These are phyloP conservation scores for Phytophthora crassamura DNA, from an alignment of 352 stramenopile genomes.

Conservation along the genomic window DNA sequence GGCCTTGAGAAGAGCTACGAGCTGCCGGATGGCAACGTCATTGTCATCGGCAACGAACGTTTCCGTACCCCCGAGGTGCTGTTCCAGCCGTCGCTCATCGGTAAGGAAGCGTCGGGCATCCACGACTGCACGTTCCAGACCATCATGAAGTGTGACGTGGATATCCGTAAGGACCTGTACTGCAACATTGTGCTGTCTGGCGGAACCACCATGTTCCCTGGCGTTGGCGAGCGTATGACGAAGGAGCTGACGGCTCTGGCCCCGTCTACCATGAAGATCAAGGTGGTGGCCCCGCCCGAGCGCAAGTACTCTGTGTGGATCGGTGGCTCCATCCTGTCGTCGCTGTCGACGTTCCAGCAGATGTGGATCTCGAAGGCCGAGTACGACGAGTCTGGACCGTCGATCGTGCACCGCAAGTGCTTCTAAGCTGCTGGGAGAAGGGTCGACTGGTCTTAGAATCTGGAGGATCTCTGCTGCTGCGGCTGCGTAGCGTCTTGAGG, in stretches of 20 bases:
- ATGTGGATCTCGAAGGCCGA: conserved; percentile 99
- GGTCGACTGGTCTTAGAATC: conserved; percentile 40
- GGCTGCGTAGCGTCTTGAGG: conserved; percentile 2
- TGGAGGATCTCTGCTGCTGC: conserved; percentile 17
- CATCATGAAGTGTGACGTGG: conserved; percentile 93
- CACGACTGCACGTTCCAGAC: conserved; percentile 83
- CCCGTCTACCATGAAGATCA: conserved; percentile 95
- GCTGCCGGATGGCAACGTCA: conserved; percentile 97
- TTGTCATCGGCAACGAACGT: conserved; percentile 97
- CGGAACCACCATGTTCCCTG: conserved; percentile 96
- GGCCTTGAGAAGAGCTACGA: conserved; percentile 96
- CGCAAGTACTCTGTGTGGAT: conserved; percentile 98
- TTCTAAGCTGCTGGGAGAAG: conserved; percentile 72
- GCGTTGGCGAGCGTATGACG: conserved; percentile 94
- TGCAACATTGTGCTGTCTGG: conserved; percentile 97
- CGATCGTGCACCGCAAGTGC: conserved; percentile 97
- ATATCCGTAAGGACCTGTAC: conserved; percentile 95
- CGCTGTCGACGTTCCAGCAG: conserved; percentile 97
- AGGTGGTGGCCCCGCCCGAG: conserved; percentile 94
- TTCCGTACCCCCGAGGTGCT: conserved; percentile 96
- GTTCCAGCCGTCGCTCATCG: conserved; percentile 96
- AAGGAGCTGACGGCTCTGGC: conserved; percentile 92
- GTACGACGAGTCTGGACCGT: conserved; percentile 97
- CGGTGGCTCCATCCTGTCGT: conserved; percentile 96
- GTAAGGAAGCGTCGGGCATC: conserved; percentile 81